Conservation (phyloP, 2,329 filamentous ascomycete species). For the Fusarium metavorans region DNA sequence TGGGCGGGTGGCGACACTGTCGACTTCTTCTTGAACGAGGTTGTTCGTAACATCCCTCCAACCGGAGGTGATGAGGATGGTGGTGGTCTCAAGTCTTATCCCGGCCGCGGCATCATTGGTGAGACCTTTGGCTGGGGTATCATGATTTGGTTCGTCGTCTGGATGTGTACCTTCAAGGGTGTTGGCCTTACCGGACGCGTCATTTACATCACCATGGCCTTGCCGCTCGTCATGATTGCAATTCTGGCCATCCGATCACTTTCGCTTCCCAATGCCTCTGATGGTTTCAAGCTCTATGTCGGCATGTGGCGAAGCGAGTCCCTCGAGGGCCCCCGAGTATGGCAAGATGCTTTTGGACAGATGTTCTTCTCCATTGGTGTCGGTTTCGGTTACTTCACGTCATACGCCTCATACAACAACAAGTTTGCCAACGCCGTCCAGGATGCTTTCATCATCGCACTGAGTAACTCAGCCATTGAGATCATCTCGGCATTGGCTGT, state of each 20-base stretch:
- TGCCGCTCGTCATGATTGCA: slow-evolving; percentile 65
- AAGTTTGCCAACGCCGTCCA: slow-evolving; percentile 63
- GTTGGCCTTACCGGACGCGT: slow-evolving; percentile 66
- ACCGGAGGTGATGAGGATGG: slow-evolving; percentile 2
- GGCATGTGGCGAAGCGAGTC: slow-evolving; percentile 56
- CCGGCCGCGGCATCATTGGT: slow-evolving; percentile 57
- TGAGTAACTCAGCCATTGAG: slow-evolving; percentile 65
- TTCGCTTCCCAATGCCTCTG: slow-evolving; percentile 63
- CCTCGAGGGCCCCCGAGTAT: slow-evolving; percentile 49
- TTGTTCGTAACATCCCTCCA: slow-evolving; percentile 47
- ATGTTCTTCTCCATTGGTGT: slow-evolving; percentile 57
- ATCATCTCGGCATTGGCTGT: slow-evolving; percentile 56
- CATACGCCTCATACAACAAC: slow-evolving; percentile 67
- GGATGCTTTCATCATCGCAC: slow-evolving; percentile 65
- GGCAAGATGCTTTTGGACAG: slow-evolving; percentile 67
- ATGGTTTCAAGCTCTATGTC: slow-evolving; percentile 59
- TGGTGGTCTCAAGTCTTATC: slow-evolving; percentile 49
- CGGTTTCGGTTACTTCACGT: slow-evolving; percentile 67
- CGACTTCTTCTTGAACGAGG: slow-evolving; percentile 43
- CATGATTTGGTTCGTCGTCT: slow-evolving; percentile 68
- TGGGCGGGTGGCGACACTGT: slow-evolving; percentile 54
- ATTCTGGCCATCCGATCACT: slow-evolving; percentile 63
- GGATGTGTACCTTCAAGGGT: slow-evolving; percentile 68
- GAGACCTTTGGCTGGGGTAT: slow-evolving; percentile 66
- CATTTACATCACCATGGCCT: slow-evolving; percentile 68